These are phyloP conservation scores for Microbotryum silenes-acaulis DNA, from an alignment of 1,284 basidiomycete species.

Conservation along the genomic window DNA sequence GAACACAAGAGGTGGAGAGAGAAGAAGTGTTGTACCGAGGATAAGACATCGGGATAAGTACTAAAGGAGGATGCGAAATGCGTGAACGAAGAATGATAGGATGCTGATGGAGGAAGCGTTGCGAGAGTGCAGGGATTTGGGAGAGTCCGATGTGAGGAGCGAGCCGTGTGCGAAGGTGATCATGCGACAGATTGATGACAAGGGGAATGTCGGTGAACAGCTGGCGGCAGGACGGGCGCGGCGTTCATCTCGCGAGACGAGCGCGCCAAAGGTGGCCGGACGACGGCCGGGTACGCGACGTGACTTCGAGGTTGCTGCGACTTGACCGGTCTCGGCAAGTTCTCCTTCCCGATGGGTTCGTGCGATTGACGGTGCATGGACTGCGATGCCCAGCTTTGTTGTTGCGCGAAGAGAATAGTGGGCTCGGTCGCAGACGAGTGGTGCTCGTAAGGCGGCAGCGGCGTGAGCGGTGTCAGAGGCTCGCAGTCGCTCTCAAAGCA, in stretches of 20 bases:
- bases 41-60: too few species aligned
- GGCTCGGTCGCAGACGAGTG: conserved; percentile 12
- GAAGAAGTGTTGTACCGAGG: too few species aligned
- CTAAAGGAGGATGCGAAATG: too few species aligned
- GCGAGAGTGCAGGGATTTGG: too few species aligned
- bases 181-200: too few species aligned
- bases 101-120: too few species aligned
- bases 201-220: too few species aligned
- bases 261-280: conserved; percentile 18
- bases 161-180: too few species aligned
- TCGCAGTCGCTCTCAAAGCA: conserved; percentile 20
- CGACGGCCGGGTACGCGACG: conserved; percentile 1
- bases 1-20: too few species aligned
- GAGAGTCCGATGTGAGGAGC: too few species aligned
- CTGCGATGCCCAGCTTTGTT: neutral
- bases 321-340: conserved; percentile 6
- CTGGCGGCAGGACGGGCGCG: too few species aligned
- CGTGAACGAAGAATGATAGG: too few species aligned
- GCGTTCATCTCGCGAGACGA: conserved; percentile 27
- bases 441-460: conserved; percentile 12
- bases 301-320: conserved; percentile 1
- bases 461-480: conserved; percentile 29
- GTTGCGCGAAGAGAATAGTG: conserved; percentile 4
- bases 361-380: neutral
- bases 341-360: conserved; percentile 12